phyloP scores from a whole-genome alignment of 495 filamentous ascomycete genomes.

The Xylaria venustula region DNA sequence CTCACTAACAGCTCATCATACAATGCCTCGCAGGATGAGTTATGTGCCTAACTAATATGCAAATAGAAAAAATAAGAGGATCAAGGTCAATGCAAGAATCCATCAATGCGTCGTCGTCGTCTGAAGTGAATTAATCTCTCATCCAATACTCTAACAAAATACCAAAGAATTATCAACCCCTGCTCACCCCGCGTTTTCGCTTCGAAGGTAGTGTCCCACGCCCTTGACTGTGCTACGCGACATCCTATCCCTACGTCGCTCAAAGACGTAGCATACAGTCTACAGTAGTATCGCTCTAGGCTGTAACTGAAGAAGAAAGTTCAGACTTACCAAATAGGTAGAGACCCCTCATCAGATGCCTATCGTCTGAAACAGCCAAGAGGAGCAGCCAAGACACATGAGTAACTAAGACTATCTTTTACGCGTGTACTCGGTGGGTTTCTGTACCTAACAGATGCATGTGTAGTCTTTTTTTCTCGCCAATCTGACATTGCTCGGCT shows the following conservation, averaged over 20 bases:
- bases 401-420: not conserved
- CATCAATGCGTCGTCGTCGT: not conserved
- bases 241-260: not conserved
- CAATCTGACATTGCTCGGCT: not conserved
- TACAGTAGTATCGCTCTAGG: not conserved
- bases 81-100: not conserved
- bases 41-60: not conserved
- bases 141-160: not conserved
- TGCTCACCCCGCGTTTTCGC: slow-evolving; percentile 13
- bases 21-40: too few relatives aligned
- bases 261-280: not conserved
- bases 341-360: not conserved
- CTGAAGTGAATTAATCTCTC: not conserved
- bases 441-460: not conserved
- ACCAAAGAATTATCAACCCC: not conserved
- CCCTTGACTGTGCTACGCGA: not conserved
- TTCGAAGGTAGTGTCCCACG: not conserved
- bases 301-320: not conserved
- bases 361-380: slow-evolving; percentile 7
- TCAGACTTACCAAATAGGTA: not conserved
- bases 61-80: not conserved
- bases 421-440: not conserved
- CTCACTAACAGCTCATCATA: not conserved
- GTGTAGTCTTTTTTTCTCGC: not conserved
- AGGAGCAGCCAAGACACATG: not conserved